These are phyloP conservation scores for Phytophthora brassicae DNA, from an alignment of 352 stramenopile species.

Conservation along the genomic window DNA sequence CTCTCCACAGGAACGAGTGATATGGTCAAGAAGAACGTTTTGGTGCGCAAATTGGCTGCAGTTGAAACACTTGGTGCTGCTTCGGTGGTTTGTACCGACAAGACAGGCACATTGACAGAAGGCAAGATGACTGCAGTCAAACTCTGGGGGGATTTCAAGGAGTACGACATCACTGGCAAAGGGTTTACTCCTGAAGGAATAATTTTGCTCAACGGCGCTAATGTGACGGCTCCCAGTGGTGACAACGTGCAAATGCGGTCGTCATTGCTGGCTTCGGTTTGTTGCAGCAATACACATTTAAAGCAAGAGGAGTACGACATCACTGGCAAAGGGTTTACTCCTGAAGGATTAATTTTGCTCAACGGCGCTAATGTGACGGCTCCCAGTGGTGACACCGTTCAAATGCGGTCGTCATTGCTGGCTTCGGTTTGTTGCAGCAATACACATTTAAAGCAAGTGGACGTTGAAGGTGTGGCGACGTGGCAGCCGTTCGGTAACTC, in stretches of 20 bases:
- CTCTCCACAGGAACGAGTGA: slow-evolving; percentile 84
- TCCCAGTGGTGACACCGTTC: slow-evolving; percentile 41
- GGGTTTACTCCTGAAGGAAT: slow-evolving; percentile 58
- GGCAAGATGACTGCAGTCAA: slow-evolving; percentile 87
- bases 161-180: slow-evolving; percentile 68
- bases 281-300: too few species aligned
- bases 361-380: slow-evolving; percentile 44
- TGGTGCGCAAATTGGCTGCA: slow-evolving; percentile 88
- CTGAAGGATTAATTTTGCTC: slow-evolving; percentile 50
- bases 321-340: slow-evolving; percentile 62
- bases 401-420: slow-evolving; percentile 58
- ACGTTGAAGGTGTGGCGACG: slow-evolving; percentile 39
- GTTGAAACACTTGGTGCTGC: slow-evolving; percentile 89
- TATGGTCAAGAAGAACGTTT: slow-evolving; percentile 85
- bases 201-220: slow-evolving; percentile 48
- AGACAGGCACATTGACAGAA: slow-evolving; percentile 94
- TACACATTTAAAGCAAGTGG: slow-evolving; percentile 63
- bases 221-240: slow-evolving; percentile 32
- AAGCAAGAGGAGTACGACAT: slow-evolving; percentile 67
- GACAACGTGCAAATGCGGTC: slow-evolving; percentile 57
- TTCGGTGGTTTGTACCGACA: slow-evolving; percentile 93
- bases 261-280: slow-evolving; percentile 54
- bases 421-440: slow-evolving; percentile 74
- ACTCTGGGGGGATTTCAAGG: slow-evolving; percentile 70
- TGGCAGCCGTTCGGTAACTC: slow-evolving; percentile 71